These are phyloP conservation scores for Staphylotrichum longicolle DNA, from an alignment of 495 filamentous ascomycete species.

Conservation along the genomic window DNA sequence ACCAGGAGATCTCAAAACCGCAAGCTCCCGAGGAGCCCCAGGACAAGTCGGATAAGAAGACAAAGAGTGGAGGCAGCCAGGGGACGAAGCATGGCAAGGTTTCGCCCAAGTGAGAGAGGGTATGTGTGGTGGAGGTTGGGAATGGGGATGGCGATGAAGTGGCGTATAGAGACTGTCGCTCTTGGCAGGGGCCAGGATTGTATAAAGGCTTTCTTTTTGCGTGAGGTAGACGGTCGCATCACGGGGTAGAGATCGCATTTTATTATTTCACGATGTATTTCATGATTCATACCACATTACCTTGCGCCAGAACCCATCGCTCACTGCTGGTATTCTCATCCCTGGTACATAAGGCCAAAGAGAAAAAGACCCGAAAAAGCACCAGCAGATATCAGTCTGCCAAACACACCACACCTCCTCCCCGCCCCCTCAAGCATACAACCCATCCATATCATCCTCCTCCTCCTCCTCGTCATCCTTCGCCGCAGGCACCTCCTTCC, in stretches of 20 bases:
- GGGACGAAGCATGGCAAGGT: conserved; percentile 27
- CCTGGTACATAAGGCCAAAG: too few relatives aligned
- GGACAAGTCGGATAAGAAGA: conserved; percentile 22
- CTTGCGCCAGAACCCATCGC: background rate
- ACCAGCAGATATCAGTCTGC: background rate
- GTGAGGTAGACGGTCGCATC: too few relatives aligned
- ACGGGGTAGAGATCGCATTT: too few relatives aligned
- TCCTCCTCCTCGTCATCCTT: conserved; percentile 57
- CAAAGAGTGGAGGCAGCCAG: conserved; percentile 26
- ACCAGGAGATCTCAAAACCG: conserved; percentile 35
- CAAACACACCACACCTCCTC: background rate
- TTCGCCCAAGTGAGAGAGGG: conserved; percentile 10
- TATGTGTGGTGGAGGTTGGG: too few relatives aligned
- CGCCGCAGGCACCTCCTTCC: conserved; percentile 54
- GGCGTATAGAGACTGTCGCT: too few relatives aligned
- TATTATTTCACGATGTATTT: background rate
- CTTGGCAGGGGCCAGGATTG: too few relatives aligned
- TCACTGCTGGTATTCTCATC: background rate
- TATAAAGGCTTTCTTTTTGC: too few relatives aligned
- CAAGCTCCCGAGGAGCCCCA: conserved; percentile 15
- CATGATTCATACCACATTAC: background rate
- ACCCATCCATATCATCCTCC: conserved; percentile 68
- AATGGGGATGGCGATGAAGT: too few relatives aligned
- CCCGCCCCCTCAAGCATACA: conserved; percentile 59
- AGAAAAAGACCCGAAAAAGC: background rate